These are phyloP conservation scores for Lepidopterella palustris DNA, from an alignment of 495 filamentous ascomycete species.

Conservation along the genomic window DNA sequence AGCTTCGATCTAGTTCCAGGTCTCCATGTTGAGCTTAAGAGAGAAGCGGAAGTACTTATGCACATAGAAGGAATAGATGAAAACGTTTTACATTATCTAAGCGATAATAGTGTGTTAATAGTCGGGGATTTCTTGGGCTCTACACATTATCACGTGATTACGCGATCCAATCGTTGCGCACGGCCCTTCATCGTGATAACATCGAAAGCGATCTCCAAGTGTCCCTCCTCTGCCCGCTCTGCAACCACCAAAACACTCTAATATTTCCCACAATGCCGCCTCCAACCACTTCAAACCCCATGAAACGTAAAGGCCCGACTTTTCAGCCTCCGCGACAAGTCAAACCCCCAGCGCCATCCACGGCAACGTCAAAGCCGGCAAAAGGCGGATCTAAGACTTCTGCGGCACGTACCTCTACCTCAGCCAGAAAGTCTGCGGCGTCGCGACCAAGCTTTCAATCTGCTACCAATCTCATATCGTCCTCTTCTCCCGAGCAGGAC, in stretches of 20 bases:
- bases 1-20: no score
- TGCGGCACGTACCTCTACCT: slow-evolving; percentile 5
- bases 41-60: no score
- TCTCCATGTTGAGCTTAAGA: no score
- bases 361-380: slow-evolving; percentile 1
- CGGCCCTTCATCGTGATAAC: no score
- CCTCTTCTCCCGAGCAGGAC: not conserved
- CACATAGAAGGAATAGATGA: no score
- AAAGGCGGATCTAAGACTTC: slow-evolving; percentile 8
- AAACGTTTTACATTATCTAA: no score
- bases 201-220: no score
- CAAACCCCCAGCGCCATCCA: slow-evolving; percentile 10
- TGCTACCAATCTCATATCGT: slow-evolving; percentile 14
- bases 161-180: not conserved
- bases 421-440: slow-evolving; percentile 4
- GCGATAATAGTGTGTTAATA: no score
- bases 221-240: not conserved
- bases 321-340: slow-evolving; percentile 29
- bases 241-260: not conserved
- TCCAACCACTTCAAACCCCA: slow-evolving; percentile 8
- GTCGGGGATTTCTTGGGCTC: no score
- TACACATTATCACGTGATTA: not conserved
- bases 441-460: not conserved
- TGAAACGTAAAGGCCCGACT: slow-evolving; percentile 16
- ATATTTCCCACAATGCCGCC: slow-evolving; percentile 17